phyloP scores from a whole-genome alignment of 148 eudicot genomes.

The Fagopyrum esculentum region DNA sequence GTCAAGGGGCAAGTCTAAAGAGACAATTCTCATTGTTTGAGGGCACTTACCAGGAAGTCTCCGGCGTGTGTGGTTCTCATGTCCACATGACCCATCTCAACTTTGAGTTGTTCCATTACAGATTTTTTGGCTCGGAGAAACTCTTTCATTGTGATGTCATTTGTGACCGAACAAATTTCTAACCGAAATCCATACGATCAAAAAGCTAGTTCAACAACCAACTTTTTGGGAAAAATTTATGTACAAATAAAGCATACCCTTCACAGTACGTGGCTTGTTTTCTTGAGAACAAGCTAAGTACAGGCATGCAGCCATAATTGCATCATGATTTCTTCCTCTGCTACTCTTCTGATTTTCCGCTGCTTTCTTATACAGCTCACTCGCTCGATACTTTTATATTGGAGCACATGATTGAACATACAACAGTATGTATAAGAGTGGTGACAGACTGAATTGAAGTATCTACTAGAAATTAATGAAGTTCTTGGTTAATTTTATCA shows the following conservation, averaged over 20 bases:
- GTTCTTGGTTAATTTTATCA: neutral
- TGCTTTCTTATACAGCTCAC: constrained; percentile 46
- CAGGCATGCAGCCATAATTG: constrained; percentile 47
- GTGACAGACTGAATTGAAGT: neutral
- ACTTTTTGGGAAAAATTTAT: neutral
- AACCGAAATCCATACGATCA: constrained; percentile 3
- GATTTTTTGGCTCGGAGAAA: constrained; percentile 41
- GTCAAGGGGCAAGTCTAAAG: neutral
- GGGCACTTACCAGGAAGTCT: constrained; percentile 30
- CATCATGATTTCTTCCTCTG: constrained; percentile 47
- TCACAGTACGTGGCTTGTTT: constrained; percentile 51
- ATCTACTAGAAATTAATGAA: neutral
- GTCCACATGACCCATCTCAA: constrained; percentile 30
- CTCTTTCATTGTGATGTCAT: constrained; percentile 49
- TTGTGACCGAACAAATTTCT: constrained; percentile 49
- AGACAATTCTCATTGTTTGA: neutral
- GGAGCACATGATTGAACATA: neutral
- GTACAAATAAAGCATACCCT: constrained; percentile 19
- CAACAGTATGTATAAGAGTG: neutral
- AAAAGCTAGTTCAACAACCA: constrained; percentile 11
- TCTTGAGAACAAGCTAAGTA: constrained; percentile 56
- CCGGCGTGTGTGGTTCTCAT: constrained; percentile 24
- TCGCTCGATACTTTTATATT: constrained; percentile 40
- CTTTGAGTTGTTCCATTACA: constrained; percentile 41
- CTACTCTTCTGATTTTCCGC: constrained; percentile 38